Conservation (phyloP, 2,329 filamentous ascomycete genomes). For the Colletotrichum cordylinicola region DNA sequence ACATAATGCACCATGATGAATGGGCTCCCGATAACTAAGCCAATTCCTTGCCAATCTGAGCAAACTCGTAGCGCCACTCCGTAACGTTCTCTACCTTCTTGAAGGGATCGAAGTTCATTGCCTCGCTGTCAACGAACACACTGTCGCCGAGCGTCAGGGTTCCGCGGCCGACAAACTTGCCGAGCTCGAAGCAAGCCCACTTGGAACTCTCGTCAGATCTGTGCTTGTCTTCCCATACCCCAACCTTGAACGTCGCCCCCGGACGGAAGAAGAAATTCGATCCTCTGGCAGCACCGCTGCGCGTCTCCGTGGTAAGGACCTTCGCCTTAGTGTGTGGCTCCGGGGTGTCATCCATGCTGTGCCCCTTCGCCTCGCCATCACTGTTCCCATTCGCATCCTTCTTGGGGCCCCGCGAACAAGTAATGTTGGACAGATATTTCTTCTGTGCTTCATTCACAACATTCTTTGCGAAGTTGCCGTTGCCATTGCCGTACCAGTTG, state of each 20-base stretch:
- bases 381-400: not conserved
- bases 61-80: constrained; percentile 34
- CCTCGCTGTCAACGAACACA: constrained; percentile 36
- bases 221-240: constrained; percentile 32
- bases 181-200: constrained; percentile 21
- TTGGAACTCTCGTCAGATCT: constrained; percentile 20
- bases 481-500: not conserved
- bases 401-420: not conserved
- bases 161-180: constrained; percentile 24
- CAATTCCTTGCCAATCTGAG: constrained; percentile 28
- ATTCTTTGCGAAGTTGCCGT: not conserved
- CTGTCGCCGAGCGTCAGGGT: constrained; percentile 29
- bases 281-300: constrained; percentile 21
- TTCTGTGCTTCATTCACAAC: not conserved
- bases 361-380: not conserved
- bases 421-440: not conserved
- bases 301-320: constrained; percentile 25
- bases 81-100: constrained; percentile 31
- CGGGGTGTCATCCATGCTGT: not conserved
- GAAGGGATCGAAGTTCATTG: constrained; percentile 37
- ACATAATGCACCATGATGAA: too few relatives aligned
- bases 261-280: constrained; percentile 37
- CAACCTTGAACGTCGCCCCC: constrained; percentile 30
- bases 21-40: too few relatives aligned
- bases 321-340: not conserved